Conservation (phyloP, 352 stramenopile species). For the Pythium volutum region DNA sequence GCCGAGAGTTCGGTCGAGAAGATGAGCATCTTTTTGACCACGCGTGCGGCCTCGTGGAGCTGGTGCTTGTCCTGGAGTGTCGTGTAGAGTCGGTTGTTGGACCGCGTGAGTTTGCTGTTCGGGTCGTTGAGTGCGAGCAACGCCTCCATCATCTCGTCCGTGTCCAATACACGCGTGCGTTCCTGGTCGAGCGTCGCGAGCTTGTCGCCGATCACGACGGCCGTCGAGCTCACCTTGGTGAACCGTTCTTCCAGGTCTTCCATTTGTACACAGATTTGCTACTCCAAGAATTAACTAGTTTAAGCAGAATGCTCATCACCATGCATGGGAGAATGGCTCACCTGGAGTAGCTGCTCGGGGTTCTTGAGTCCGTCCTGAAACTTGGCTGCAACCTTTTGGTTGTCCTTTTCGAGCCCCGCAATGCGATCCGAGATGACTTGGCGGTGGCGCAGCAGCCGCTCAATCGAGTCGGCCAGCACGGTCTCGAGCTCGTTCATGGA, state of each 20-base stretch:
- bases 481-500: conserved; percentile 66
- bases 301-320: conserved; percentile 2
- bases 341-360: conserved; percentile 56
- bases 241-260: conserved; percentile 84
- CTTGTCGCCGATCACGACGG: conserved; percentile 69
- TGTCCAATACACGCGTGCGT: conserved; percentile 62
- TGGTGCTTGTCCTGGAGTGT: conserved; percentile 68
- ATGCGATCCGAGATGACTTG: conserved; percentile 58
- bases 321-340: conserved; percentile 18
- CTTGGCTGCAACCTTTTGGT: conserved; percentile 43
- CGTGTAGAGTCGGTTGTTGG: conserved; percentile 59
- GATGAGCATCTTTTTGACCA: conserved; percentile 71
- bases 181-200: conserved; percentile 65
- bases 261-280: conserved; percentile 74
- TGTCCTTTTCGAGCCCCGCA: conserved; percentile 58
- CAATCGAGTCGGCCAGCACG: conserved; percentile 56
- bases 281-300: neutral
- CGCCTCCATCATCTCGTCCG: conserved; percentile 75
- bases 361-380: conserved; percentile 63
- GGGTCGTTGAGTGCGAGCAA: conserved; percentile 70
- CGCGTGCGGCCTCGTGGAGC: conserved; percentile 59
- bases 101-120: conserved; percentile 46
- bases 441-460: conserved; percentile 54
- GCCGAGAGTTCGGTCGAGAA: conserved; percentile 74
- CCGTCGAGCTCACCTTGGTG: conserved; percentile 82